Conservation (phyloP, 2,329 filamentous ascomycete genomes). For the Trichophyton benhamiae region DNA sequence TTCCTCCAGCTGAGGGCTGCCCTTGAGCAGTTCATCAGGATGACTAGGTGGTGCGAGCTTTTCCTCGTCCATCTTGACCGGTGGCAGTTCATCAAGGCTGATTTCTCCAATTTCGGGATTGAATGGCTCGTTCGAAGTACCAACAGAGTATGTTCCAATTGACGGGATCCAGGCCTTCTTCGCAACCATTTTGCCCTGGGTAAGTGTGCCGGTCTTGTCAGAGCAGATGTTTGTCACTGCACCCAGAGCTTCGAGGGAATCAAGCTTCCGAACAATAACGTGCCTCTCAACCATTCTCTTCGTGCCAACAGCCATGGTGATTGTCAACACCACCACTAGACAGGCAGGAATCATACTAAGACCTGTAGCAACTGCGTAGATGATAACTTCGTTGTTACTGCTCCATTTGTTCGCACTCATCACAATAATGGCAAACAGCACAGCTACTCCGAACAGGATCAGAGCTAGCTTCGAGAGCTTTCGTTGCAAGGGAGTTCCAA, state of each 20-base stretch:
- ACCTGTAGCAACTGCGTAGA: constrained; percentile 49
- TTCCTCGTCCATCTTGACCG: constrained; percentile 19
- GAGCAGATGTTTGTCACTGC: constrained; percentile 49
- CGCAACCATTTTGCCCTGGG: constrained; percentile 53
- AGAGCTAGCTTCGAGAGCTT: constrained; percentile 57
- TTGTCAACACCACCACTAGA: constrained; percentile 53
- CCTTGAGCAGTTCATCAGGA: constrained; percentile 28
- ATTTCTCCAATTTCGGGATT: constrained; percentile 44
- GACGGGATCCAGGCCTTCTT: constrained; percentile 48
- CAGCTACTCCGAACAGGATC: constrained; percentile 52
- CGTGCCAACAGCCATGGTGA: constrained; percentile 53
- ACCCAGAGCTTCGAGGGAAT: constrained; percentile 48
- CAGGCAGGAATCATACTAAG: constrained; percentile 52
- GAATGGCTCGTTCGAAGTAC: constrained; percentile 43
- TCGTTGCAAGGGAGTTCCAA: constrained; percentile 57
- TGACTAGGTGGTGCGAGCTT: constrained; percentile 17
- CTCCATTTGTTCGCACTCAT: constrained; percentile 50
- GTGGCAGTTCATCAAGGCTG: constrained; percentile 27
- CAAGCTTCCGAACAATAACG: constrained; percentile 47
- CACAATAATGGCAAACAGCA: constrained; percentile 57
- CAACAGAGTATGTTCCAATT: constrained; percentile 46
- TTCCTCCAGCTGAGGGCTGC: constrained; percentile 40
- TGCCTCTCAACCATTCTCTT: constrained; percentile 46
- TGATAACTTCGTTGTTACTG: constrained; percentile 48
- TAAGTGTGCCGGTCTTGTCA: constrained; percentile 49